These are phyloP conservation scores for Rhizophagus clarus DNA, from an alignment of 192 early-diverging fungal genomes.

Conservation along the genomic window DNA sequence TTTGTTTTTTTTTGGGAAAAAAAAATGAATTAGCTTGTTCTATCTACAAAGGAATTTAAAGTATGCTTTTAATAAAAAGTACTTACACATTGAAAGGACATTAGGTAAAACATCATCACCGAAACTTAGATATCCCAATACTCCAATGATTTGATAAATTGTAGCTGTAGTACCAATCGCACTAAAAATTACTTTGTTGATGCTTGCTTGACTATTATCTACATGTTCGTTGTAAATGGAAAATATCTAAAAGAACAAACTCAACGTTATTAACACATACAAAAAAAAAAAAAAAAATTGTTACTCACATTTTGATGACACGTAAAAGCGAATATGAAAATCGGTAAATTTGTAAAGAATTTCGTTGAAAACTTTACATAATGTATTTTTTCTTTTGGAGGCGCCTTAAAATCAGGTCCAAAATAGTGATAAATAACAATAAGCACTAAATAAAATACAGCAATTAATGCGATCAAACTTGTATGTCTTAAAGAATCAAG, in stretches of 20 bases:
- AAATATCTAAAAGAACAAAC: slow-evolving; percentile 74
- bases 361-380: slow-evolving; percentile 58
- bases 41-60: too few relatives aligned
- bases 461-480: slow-evolving; percentile 80
- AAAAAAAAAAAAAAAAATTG: background rate
- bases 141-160: slow-evolving; percentile 84
- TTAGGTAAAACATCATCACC: slow-evolving; percentile 82
- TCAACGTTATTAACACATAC: slow-evolving; percentile 28
- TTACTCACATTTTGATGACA: slow-evolving; percentile 94
- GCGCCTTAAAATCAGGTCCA: slow-evolving; percentile 57
- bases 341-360: slow-evolving; percentile 80
- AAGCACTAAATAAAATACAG: slow-evolving; percentile 82
- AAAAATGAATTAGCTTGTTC: background rate
- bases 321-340: slow-evolving; percentile 99
- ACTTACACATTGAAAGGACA: slow-evolving; percentile 78
- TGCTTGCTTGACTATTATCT: slow-evolving; percentile 74
- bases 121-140: slow-evolving; percentile 92
- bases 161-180: slow-evolving; percentile 78
- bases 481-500: slow-evolving; percentile 93
- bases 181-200: slow-evolving; percentile 68
- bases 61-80: slow-evolving; percentile 22
- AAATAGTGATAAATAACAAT: slow-evolving; percentile 83
- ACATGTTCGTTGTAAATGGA: slow-evolving; percentile 92
- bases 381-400: slow-evolving; percentile 61
- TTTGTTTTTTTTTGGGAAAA: background rate